Evolutionary conservation across 129 eudicot genomes (phyloP).

Genomic region (Ambrosia artemisiifolia): DNA sequence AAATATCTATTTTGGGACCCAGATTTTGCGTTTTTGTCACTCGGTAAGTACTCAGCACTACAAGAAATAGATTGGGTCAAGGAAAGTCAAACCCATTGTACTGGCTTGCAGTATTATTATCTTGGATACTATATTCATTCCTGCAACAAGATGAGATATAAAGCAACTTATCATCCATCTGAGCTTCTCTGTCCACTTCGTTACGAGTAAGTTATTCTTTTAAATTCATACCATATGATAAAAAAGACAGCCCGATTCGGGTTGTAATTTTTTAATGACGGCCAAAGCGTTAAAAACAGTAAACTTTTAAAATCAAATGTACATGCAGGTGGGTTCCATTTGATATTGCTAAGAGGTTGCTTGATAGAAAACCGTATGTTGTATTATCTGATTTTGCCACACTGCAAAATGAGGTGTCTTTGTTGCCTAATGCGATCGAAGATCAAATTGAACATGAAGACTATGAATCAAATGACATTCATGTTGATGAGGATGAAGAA

Average conservation of each 20-base stretch:
- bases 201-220: constrained; percentile 63
- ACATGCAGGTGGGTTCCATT: constrained; percentile 78
- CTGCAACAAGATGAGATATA: constrained; percentile 89
- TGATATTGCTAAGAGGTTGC: constrained; percentile 66
- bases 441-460: constrained; percentile 48
- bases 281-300: neutral
- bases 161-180: constrained; percentile 81
- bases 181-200: constrained; percentile 49
- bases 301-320: neutral
- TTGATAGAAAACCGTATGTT: constrained; percentile 66
- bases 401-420: constrained; percentile 39
- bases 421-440: constrained; percentile 28
- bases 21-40: constrained; percentile 66
- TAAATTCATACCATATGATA: no score
- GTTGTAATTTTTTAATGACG: neutral
- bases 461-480: constrained; percentile 51
- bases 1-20: constrained; percentile 95
- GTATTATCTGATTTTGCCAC: constrained; percentile 61
- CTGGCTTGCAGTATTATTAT: constrained; percentile 78
- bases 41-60: constrained; percentile 82
- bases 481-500: constrained; percentile 57
- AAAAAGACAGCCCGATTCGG: no score
- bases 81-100: constrained; percentile 62
- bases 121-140: constrained; percentile 93
- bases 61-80: constrained; percentile 76